Conservation (phyloP, 257 asterid genomes). For the Gentiana straminea region DNA sequence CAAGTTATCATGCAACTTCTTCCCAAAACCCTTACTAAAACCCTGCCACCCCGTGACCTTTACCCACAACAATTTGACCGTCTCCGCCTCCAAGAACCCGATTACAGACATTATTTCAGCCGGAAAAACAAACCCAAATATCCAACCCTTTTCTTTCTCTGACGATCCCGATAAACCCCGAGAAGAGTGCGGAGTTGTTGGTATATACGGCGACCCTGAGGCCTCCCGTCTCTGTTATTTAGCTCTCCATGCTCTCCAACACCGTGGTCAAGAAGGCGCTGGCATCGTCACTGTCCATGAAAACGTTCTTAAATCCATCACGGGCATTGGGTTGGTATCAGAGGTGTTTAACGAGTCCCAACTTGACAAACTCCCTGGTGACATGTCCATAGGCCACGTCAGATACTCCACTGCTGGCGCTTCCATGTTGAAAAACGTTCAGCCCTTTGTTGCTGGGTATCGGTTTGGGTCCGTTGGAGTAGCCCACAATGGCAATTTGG, state of each 20-base stretch:
- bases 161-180: conserved; percentile 55
- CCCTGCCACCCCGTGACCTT: conserved; percentile 13
- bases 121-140: no score
- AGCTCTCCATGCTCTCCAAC: conserved; percentile 72
- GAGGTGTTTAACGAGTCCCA: conserved; percentile 54
- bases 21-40: conserved; percentile 26
- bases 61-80: neutral
- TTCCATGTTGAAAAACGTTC: conserved; percentile 74
- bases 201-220: conserved; percentile 74
- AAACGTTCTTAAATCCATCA: conserved; percentile 46
- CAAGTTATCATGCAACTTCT: conserved; percentile 8
- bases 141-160: no score
- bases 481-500: conserved; percentile 97
- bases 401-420: conserved; percentile 88
- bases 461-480: conserved; percentile 85
- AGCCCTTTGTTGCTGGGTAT: conserved; percentile 68
- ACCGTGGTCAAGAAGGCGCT: conserved; percentile 81
- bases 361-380: conserved; percentile 51
- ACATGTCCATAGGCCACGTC: conserved; percentile 71
- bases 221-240: conserved; percentile 63
- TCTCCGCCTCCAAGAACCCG: conserved; percentile 38
- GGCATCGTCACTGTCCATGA: conserved; percentile 62
- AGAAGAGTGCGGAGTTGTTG: conserved; percentile 89
- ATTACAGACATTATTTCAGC: conserved; percentile 23
- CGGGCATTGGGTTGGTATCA: conserved; percentile 65